These are phyloP conservation scores for Pleurotus eryngii DNA, from an alignment of 768 basidiomycete species.

Conservation along the genomic window DNA sequence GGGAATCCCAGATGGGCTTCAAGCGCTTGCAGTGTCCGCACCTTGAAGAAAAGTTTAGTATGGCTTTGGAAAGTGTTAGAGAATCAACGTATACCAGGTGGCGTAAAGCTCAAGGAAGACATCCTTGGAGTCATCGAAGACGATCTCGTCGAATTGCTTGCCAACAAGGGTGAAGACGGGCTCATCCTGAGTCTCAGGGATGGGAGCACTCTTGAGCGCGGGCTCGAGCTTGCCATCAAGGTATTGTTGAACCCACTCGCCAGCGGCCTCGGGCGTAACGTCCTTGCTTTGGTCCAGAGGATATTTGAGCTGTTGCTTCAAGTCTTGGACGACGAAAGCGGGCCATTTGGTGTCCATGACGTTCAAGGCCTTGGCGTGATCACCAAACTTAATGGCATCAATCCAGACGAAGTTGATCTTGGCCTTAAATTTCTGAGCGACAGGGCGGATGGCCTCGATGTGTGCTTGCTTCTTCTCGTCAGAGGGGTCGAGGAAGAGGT, in stretches of 20 bases:
- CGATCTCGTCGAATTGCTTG: constrained; percentile 84
- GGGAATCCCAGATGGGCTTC: constrained; percentile 88
- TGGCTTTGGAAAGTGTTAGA: not conserved
- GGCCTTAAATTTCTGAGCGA: constrained; percentile 79
- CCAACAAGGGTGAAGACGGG: constrained; percentile 81
- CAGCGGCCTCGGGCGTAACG: constrained; percentile 53
- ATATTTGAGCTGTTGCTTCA: constrained; percentile 83
- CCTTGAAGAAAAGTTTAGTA: constrained; percentile 34
- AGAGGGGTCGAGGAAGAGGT: constrained; percentile 88
- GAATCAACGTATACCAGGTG: constrained; percentile 66
- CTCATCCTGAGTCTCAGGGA: constrained; percentile 82
- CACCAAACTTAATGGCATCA: constrained; percentile 90
- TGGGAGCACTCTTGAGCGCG: constrained; percentile 84
- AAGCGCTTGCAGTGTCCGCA: constrained; percentile 97
- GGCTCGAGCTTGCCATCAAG: constrained; percentile 73
- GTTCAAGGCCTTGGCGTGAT: constrained; percentile 95
- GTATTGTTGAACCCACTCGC: constrained; percentile 61
- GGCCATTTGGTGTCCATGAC: constrained; percentile 87
- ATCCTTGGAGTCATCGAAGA: constrained; percentile 86
- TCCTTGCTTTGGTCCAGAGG: constrained; percentile 72
- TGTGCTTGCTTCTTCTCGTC: constrained; percentile 60
- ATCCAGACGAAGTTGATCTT: constrained; percentile 98
- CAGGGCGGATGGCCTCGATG: constrained; percentile 65
- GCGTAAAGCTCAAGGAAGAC: constrained; percentile 98
- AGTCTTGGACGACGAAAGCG: constrained; percentile 87